Conservation (phyloP, 345 rosid species). For the Arabidopsis thaliana region TAIR10.1 NC_003075.7:15272001-15272500, state of each 20-base stretch:
- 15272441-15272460: neutral
- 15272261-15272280: neutral
- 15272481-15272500: constrained; percentile 70
- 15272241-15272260: neutral
- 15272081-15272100: constrained; percentile 94
- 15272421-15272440: neutral
- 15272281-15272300: neutral
- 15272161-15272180: constrained; percentile 90
- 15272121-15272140: constrained; percentile 89
- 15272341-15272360: constrained; percentile 45
- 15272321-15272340: constrained; percentile 51
- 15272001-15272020: constrained; percentile 91
- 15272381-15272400: constrained; percentile 51
- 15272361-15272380: constrained; percentile 49
- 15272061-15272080: constrained; percentile 93
- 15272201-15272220: constrained; percentile 99
- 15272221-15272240: constrained; percentile 96
- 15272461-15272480: constrained; percentile 1
- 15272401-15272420: constrained; percentile 51
- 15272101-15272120: constrained; percentile 86
- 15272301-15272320: neutral
- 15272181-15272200: constrained; percentile 83
- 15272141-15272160: constrained; percentile 98
- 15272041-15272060: constrained; percentile 95
- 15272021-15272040: constrained; percentile 93